phyloP scores from a whole-genome alignment of 306 rosid species.

The Medicago arabica region DNA sequence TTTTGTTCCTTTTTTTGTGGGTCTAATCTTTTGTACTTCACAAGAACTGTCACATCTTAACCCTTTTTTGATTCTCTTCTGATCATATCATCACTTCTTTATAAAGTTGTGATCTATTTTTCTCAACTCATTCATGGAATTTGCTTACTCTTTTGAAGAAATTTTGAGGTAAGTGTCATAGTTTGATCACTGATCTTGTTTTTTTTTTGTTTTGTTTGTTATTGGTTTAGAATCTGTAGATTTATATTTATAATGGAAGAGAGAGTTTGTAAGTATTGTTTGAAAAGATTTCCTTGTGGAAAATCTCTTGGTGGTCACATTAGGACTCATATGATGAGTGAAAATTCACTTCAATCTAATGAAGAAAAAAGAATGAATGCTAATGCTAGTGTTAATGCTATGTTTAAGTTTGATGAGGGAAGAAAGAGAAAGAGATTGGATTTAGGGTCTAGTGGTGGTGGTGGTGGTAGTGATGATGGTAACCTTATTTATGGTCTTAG shows the following conservation, averaged over 20 bases:
- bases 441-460: slow-evolving; percentile 48
- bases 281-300: slow-evolving; percentile 68
- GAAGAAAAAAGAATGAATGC: slow-evolving; percentile 31
- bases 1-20: slow-evolving; percentile 48
- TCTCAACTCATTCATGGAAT: slow-evolving; percentile 52
- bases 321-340: slow-evolving; percentile 71
- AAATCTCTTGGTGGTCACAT: slow-evolving; percentile 84
- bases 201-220: slow-evolving; percentile 33
- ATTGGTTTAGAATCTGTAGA: slow-evolving; percentile 32
- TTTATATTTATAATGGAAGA: slow-evolving; percentile 50
- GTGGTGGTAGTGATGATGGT: slow-evolving; percentile 21
- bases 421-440: slow-evolving; percentile 58
- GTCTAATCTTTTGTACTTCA: slow-evolving; percentile 71
- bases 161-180: slow-evolving; percentile 48
- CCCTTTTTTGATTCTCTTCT: slow-evolving; percentile 55
- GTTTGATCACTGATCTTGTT: slow-evolving; percentile 35
- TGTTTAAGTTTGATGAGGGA: slow-evolving; percentile 48
- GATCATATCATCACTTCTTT: slow-evolving; percentile 22
- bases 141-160: slow-evolving; percentile 44
- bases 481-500: slow-evolving; percentile 64
- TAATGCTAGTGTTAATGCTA: slow-evolving; percentile 38
- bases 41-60: slow-evolving; percentile 76
- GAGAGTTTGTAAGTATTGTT: slow-evolving; percentile 76
- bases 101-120: slow-evolving; percentile 55
- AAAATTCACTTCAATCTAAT: slow-evolving; percentile 39